Base-by-base conservation (phyloP, 352 stramenopile species). In the Thraustochytrium sp. region DNA sequence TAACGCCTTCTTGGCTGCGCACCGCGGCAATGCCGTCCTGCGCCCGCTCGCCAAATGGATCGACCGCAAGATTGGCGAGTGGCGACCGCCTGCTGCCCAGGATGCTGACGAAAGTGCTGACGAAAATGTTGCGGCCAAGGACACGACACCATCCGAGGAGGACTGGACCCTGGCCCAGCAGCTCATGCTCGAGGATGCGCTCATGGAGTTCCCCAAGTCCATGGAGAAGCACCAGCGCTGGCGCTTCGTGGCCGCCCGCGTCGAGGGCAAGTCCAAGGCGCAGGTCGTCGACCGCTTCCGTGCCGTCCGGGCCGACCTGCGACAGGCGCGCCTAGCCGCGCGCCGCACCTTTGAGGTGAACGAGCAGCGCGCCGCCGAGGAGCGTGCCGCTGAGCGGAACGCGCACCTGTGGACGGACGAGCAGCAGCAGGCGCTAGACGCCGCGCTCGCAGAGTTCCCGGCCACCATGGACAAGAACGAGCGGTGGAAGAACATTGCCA, bases 201-300 rank as follows among this genome's bases (percentile, higher is more conserved):
- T 97, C 3, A 76, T 82, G 34, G 89, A 90, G n/a, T 95, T 88
- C 86, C 91, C 92, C 40, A 86, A 85, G 36, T 61, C 44, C 1
- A 95, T 97, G 89, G 92, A 96, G 16, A 96, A 96, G 85, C 94
- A 95, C 85, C 92, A 95, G 86, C 88, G 93, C 23, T 97, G 93
- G 93, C 89, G 87, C 8, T 86, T 54, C 26, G 96, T 97, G 86
- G 88, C 92, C 18, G 88, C 88, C n/a, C 87, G 83, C 29, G 92
- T 97, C 31, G 46, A 82, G 29, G 91, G 91, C 18, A 97, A 94
- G 84, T 92, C 85, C 13, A 96, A 95, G 86, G 93, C 94, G 82
- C 87, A 96, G 31, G 96, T 93, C 85, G 88, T 95, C 1, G 82
- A 90, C 53, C 87, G 92, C 49, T 96, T 94, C 87, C 96, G 96